Conservation (phyloP, 352 stramenopile genomes). For the Phytopythium oedochilum region DNA sequence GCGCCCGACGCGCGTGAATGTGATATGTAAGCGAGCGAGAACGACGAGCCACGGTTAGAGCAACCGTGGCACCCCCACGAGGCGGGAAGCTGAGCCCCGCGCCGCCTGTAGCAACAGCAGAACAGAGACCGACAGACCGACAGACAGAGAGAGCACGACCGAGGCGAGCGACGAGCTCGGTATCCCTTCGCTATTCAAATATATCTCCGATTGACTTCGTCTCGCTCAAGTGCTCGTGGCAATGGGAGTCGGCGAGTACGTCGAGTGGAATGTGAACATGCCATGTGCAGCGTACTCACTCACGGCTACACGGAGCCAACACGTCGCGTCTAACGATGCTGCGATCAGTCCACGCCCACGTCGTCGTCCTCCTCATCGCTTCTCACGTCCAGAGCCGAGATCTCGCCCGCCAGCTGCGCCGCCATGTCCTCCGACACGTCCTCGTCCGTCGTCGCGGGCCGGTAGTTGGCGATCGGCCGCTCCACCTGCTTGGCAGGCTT, state of each 20-base stretch:
- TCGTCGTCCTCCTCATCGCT: conserved; percentile 77
- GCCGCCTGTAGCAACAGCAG: conserved; percentile 7
- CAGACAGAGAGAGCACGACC: not conserved
- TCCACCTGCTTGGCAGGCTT: conserved; percentile 9
- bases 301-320: too few relatives aligned
- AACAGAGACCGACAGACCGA: not conserved
- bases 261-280: too few relatives aligned
- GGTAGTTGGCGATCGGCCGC: conserved; percentile 4
- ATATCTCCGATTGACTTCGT: too few relatives aligned
- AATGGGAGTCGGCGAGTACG: too few relatives aligned
- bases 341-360: conserved; percentile 40
- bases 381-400: conserved; percentile 74
- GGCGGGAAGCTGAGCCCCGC: conserved; percentile 2
- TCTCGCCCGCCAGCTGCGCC: conserved; percentile 60
- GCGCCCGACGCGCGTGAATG: conserved; percentile 21
- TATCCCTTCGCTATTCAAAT: not conserved
- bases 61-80: not conserved
- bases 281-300: not conserved
- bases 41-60: conserved; percentile 2
- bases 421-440: conserved; percentile 65
- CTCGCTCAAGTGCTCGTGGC: too few relatives aligned
- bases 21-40: conserved; percentile 13
- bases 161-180: not conserved
- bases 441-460: conserved; percentile 40
- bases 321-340: not conserved